phyloP scores from a whole-genome alignment of 148 eudicot species.

The Amaranthus hypochondriacus region DNA sequence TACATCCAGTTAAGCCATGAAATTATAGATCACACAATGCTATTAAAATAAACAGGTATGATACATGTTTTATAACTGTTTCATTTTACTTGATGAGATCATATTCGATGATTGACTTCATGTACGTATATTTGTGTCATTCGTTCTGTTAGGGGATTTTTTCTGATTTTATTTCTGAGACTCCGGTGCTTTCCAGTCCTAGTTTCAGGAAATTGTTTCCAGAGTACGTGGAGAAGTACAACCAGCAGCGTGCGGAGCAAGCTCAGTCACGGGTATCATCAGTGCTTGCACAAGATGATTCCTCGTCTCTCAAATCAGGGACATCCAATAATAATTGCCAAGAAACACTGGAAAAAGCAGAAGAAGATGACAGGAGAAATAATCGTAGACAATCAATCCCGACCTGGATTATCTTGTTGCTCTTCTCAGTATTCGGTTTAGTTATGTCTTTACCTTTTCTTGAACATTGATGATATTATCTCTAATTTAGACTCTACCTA shows the following conservation, averaged over 20 bases:
- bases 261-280: conserved; percentile 29
- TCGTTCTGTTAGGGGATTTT: background rate
- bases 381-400: conserved; percentile 51
- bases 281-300: conserved; percentile 27
- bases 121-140: too few species aligned
- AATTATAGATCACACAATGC: background rate
- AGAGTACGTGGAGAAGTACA: conserved; percentile 79
- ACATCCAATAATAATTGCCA: conserved; percentile 22
- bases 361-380: conserved; percentile 37
- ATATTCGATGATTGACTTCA: background rate
- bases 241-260: conserved; percentile 49
- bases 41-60: background rate
- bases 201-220: conserved; percentile 88
- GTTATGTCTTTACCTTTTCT: conserved; percentile 91
- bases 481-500: background rate
- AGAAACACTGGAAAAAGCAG: conserved; percentile 34
- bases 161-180: background rate
- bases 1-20: background rate
- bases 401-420: conserved; percentile 64
- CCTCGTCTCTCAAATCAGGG: conserved; percentile 28
- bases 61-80: background rate
- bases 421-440: conserved; percentile 61
- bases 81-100: background rate
- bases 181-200: conserved; percentile 30
- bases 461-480: conserved; percentile 53